A percentile compares a stretch with the other conserved stretches of the same genome.
Conservation (phyloP, 2,329 filamentous ascomycete genomes). For the Keithomyces neogunnii region DNA sequence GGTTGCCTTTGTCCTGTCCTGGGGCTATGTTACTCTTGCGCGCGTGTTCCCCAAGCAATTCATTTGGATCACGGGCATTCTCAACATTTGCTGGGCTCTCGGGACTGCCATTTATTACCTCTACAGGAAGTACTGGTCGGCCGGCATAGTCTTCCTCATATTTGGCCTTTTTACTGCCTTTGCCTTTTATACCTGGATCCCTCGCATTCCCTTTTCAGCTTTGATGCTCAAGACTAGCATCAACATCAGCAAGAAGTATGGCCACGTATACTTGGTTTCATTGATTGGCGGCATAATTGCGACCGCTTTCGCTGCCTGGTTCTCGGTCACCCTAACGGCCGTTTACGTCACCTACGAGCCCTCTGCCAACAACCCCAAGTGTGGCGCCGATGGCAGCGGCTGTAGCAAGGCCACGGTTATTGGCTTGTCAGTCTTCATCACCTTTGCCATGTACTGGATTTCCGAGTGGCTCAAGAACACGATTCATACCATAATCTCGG, state of each 20-base stretch:
- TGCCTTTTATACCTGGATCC: constrained; percentile 77
- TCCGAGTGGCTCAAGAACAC: constrained; percentile 91
- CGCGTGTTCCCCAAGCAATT: constrained; percentile 79
- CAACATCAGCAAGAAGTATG: constrained; percentile 73
- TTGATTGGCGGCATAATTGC: constrained; percentile 72
- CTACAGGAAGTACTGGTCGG: constrained; percentile 65
- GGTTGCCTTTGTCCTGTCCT: constrained; percentile 67
- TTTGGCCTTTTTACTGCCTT: constrained; percentile 36
- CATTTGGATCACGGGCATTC: constrained; percentile 85
- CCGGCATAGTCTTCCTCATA: constrained; percentile 78
- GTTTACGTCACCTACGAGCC: constrained; percentile 82
- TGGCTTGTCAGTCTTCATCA: constrained; percentile 76
- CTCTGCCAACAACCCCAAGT: constrained; percentile 39
- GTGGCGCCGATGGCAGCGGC: constrained; percentile 40
- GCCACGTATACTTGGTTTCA: constrained; percentile 81
- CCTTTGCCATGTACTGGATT: constrained; percentile 91
- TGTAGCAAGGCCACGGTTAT: constrained; percentile 74
- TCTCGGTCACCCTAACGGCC: constrained; percentile 74
- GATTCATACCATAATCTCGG: constrained; percentile 78
- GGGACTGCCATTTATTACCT: constrained; percentile 84
- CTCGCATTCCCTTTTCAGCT: constrained; percentile 81
- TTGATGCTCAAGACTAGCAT: constrained; percentile 83
- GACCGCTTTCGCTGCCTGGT: constrained; percentile 75
- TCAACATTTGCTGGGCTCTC: constrained; percentile 79
- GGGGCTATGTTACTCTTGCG: constrained; percentile 66